Conservation (phyloP, 805 yeast species). For the Ogataea zsoltii region DNA sequence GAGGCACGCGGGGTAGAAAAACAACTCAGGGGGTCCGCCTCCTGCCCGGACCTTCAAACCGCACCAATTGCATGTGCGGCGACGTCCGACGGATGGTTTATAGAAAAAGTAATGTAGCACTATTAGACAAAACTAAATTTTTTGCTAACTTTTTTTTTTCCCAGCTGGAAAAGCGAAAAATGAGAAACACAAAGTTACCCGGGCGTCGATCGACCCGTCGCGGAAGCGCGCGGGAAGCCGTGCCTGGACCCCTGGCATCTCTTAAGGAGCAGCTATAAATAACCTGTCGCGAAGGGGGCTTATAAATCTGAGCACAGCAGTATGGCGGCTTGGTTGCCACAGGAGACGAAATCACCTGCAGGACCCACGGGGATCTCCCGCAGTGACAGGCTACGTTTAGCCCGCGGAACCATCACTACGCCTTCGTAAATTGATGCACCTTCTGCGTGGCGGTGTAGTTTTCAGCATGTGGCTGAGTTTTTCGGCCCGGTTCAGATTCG, state of each 20-base stretch:
- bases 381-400: no score
- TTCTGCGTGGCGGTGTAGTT: neutral
- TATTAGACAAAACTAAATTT: neutral
- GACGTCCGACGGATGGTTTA: constrained; percentile 8
- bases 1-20: constrained; percentile 3
- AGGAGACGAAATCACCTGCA: no score
- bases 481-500: neutral
- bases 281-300: neutral
- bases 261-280: no score
- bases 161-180: neutral
- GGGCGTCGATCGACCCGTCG: neutral
- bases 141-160: neutral
- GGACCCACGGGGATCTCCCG: no score
- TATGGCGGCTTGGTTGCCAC: no score
- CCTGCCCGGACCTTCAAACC: constrained; percentile 9
- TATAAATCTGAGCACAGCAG: no score
- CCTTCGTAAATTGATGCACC: no score
- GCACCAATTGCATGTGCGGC: neutral
- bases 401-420: no score
- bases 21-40: neutral
- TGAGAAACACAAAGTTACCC: no score
- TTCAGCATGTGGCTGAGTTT: neutral
- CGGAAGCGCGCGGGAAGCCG: no score
- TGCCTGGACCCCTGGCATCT: no score
- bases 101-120: neutral